A percentile compares a stretch with the other conserved stretches of the same genome.
These are phyloP conservation scores for Lachancea meyersii DNA, from an alignment of 805 yeast genomes.

Conservation along the genomic window DNA sequence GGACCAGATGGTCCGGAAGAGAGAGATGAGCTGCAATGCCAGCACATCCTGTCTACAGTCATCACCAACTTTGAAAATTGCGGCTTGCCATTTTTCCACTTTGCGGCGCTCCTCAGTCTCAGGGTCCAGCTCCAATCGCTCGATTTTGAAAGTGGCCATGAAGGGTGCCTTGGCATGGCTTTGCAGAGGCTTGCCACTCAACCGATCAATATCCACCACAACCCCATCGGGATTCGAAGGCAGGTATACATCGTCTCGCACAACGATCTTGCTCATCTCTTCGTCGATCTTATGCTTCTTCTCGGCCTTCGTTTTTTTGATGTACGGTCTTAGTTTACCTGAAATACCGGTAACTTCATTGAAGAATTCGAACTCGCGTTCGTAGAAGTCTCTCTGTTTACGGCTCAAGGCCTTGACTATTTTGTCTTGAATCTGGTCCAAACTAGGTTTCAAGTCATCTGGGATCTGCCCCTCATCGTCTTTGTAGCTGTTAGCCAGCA, in stretches of 20 bases:
- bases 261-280: slow-evolving; percentile 75
- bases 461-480: slow-evolving; percentile 82
- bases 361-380: slow-evolving; percentile 82
- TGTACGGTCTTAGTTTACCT: slow-evolving; percentile 90
- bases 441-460: slow-evolving; percentile 73
- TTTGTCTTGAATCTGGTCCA: slow-evolving; percentile 63
- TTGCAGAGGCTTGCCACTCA: slow-evolving; percentile 90
- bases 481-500: slow-evolving; percentile 85
- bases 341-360: slow-evolving; percentile 88
- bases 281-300: slow-evolving; percentile 94
- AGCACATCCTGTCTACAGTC: slow-evolving; percentile 97
- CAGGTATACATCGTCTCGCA: slow-evolving; percentile 78
- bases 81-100: slow-evolving; percentile 79
- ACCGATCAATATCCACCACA: slow-evolving; percentile 86
- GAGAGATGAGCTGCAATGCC: slow-evolving; percentile 84
- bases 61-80: slow-evolving; percentile 98
- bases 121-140: slow-evolving; percentile 43
- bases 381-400: slow-evolving; percentile 61
- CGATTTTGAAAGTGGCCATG: slow-evolving; percentile 89
- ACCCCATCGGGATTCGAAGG: slow-evolving; percentile 96
- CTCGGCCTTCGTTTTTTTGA: slow-evolving; percentile 91
- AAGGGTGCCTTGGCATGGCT: slow-evolving; percentile 99
- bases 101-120: slow-evolving; percentile 38
- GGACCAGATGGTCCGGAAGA: slow-evolving; percentile 87
- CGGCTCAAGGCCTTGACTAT: slow-evolving; percentile 58